Evolutionary conservation across 768 basidiomycete species (phyloP).

Genomic region (Tylopilus rubrobrunneus): DNA sequence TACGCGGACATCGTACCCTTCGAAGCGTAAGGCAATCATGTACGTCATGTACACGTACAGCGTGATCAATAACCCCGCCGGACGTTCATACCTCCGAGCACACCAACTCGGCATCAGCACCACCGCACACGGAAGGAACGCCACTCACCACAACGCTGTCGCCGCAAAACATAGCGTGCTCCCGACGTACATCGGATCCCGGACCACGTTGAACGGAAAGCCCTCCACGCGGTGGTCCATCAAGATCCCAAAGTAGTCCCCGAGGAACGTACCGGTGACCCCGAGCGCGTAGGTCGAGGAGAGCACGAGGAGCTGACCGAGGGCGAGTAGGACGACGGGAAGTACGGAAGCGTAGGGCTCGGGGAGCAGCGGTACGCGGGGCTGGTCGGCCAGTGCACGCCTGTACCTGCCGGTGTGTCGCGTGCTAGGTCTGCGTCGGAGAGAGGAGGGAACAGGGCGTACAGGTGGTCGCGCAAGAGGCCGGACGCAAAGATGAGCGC

Average conservation of each 20-base stretch:
- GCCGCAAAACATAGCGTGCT: constrained; percentile 88
- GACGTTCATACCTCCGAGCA: constrained; percentile 69
- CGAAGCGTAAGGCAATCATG: constrained; percentile 76
- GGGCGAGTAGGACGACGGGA: constrained; percentile 54
- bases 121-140: not conserved
- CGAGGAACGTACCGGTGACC: constrained; percentile 89
- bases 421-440: not conserved
- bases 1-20: constrained; percentile 61
- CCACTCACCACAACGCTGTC: constrained; percentile 76
- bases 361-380: constrained; percentile 60
- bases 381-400: constrained; percentile 73
- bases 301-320: constrained; percentile 83
- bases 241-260: constrained; percentile 79
- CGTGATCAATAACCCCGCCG: constrained; percentile 78
- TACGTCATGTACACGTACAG: constrained; percentile 83
- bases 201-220: constrained; percentile 93
- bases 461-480: constrained; percentile 83
- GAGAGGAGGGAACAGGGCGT: constrained; percentile 28
- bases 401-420: constrained; percentile 53
- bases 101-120: not conserved
- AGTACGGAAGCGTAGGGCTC: constrained; percentile 59
- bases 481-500: constrained; percentile 82
- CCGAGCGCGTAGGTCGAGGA: constrained; percentile 89
- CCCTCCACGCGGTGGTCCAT: constrained; percentile 90
- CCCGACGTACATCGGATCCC: constrained; percentile 97